Percentiles rank a stretch among this genome's conserved stretches.
These are phyloP conservation scores for Tylopilus sp. DNA, from an alignment of 1,284 basidiomycete species.

Conservation along the genomic window DNA sequence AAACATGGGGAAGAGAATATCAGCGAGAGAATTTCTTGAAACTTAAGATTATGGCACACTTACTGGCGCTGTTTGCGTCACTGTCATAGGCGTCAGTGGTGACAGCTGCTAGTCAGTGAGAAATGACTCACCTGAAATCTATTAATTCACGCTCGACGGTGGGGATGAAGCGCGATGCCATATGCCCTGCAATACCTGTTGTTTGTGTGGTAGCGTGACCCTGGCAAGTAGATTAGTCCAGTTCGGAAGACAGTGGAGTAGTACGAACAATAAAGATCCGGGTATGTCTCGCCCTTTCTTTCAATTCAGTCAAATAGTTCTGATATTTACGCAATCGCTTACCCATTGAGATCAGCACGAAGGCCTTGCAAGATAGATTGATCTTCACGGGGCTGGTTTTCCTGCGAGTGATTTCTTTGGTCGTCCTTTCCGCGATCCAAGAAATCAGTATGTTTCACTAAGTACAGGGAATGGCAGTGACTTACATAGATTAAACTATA, in stretches of 20 bases:
- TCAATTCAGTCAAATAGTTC: not conserved
- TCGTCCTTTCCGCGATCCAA: not conserved
- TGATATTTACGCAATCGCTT: slow-evolving; percentile 28
- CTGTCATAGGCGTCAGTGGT: slow-evolving; percentile 38
- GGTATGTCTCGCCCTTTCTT: slow-evolving; percentile 47
- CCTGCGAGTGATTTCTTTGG: slow-evolving; percentile 60
- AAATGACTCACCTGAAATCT: slow-evolving; percentile 76
- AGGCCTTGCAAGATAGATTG: slow-evolving; percentile 82
- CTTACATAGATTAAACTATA: slow-evolving; percentile 88
- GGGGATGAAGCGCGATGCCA: slow-evolving; percentile 93
- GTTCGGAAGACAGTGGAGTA: not conserved
- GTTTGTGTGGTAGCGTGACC: slow-evolving; percentile 90
- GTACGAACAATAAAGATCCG: slow-evolving; percentile 79
- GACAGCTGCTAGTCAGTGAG: slow-evolving; percentile 4
- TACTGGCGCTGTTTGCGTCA: not conserved
- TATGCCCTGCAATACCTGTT: slow-evolving; percentile 91
- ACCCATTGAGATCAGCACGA: slow-evolving; percentile 86
- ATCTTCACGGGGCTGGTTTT: slow-evolving; percentile 63
- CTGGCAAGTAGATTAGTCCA: slow-evolving; percentile 44
- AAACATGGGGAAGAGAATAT: slow-evolving; percentile 50
- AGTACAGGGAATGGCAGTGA: slow-evolving; percentile 11
- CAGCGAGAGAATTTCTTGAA: no score
- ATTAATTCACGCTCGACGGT: slow-evolving; percentile 97
- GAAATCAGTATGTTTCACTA: not conserved
- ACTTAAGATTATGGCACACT: not conserved